These are phyloP conservation scores for Cucurbita moschata DNA, from an alignment of 306 rosid species.

Conservation along the genomic window DNA sequence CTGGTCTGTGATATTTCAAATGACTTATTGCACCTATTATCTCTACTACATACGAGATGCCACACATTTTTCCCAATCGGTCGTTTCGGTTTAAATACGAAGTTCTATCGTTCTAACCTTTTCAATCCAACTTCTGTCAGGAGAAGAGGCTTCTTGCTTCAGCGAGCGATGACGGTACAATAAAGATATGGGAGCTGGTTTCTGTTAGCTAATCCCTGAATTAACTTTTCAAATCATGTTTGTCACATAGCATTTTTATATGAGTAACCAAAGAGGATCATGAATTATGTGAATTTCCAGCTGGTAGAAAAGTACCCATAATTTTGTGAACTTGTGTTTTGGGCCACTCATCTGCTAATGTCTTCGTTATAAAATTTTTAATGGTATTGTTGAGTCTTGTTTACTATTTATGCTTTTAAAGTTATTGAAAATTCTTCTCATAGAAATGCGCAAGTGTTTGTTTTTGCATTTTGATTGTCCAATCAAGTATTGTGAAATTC, in stretches of 20 bases:
- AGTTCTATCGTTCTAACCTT: background rate
- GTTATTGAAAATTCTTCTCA: no score
- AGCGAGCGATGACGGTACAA: slow-evolving; percentile 73
- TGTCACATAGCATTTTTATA: background rate
- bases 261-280: background rate
- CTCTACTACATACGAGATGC: background rate
- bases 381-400: background rate
- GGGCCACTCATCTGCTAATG: background rate
- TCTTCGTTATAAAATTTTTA: background rate
- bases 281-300: slow-evolving; percentile 2
- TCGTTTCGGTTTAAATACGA: background rate
- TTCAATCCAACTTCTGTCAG: slow-evolving; percentile 20
- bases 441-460: no score
- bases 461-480: no score
- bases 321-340: background rate
- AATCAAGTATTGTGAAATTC: no score
- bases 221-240: slow-evolving; percentile 1
- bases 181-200: slow-evolving; percentile 80
- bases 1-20: background rate
- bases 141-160: slow-evolving; percentile 70
- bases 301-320: background rate
- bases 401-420: background rate
- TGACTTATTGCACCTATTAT: background rate
- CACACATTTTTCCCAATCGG: background rate
- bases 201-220: slow-evolving; percentile 26